Percentiles rank a stretch among this genome's conserved stretches.
Evolutionary conservation across 192 early-diverging fungal genomes (phyloP).

Genomic region (Ambispora gerdemannii): DNA sequence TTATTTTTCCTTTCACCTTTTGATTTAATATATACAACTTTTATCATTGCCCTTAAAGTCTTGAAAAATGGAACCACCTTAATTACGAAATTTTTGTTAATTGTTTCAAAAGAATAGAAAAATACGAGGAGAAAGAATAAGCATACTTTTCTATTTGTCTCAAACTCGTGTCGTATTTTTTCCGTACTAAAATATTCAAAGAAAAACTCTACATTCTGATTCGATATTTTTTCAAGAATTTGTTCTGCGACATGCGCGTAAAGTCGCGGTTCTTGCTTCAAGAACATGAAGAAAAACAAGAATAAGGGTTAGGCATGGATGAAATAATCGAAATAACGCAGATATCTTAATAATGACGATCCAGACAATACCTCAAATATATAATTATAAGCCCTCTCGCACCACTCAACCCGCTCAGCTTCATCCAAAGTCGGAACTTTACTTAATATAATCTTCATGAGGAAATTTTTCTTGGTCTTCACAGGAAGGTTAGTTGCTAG

Average conservation of each 20-base stretch:
- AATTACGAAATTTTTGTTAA: background rate
- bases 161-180: background rate
- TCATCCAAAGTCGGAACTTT: background rate
- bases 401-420: background rate
- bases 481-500: background rate
- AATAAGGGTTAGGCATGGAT: background rate
- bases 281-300: background rate
- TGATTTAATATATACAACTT: conserved; percentile 11
- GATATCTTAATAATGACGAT: background rate
- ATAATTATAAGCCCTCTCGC: background rate
- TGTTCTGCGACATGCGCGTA: background rate
- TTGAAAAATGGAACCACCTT: background rate
- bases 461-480: background rate
- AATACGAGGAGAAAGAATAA: background rate
- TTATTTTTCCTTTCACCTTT: background rate
- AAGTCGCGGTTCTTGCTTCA: background rate
- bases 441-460: background rate
- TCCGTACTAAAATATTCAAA: background rate
- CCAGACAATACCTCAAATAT: background rate
- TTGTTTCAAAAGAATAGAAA: background rate
- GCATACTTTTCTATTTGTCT: background rate
- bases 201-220: background rate
- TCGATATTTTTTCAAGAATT: background rate
- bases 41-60: conserved; percentile 3
- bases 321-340: too few relatives aligned